These are phyloP conservation scores for Euphorbia lathyris DNA, from an alignment of 345 rosid species.

Conservation along the genomic window DNA sequence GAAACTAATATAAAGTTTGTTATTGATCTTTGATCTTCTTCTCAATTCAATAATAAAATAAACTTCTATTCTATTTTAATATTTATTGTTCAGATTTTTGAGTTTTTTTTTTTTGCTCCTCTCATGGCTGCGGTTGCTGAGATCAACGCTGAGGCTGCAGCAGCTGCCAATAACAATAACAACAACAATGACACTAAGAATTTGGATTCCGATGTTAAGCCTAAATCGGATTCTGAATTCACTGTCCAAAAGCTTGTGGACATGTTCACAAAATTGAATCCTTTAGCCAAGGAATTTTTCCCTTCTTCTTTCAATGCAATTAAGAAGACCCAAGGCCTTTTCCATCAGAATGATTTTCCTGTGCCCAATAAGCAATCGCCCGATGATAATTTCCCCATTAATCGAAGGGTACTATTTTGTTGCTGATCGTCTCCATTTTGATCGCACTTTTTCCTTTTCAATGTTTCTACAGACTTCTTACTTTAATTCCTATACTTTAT, in stretches of 20 bases:
- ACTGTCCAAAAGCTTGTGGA: constrained; percentile 68
- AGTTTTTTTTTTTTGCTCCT: constrained; percentile 13
- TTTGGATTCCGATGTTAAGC: constrained; percentile 34
- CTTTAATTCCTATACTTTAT: neutral
- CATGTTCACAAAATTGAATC: constrained; percentile 81
- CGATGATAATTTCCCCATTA: constrained; percentile 26
- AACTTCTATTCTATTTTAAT: neutral
- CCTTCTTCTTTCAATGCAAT: constrained; percentile 46
- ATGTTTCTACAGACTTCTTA: neutral
- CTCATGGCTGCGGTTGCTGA: constrained; percentile 76
- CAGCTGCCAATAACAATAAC: constrained; percentile 29
- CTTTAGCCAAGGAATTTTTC: constrained; percentile 76
- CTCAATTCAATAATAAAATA: neutral
- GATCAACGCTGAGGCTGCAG: constrained; percentile 40
- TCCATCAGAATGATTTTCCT: constrained; percentile 28
- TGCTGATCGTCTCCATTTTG: constrained; percentile 14
- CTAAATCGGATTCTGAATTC: constrained; percentile 51
- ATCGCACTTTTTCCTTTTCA: constrained; percentile 5
- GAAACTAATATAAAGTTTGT: neutral
- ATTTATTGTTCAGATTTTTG: neutral
- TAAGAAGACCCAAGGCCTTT: constrained; percentile 5
- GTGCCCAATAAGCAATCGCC: constrained; percentile 24
- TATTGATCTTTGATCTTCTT: neutral
- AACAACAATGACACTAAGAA: constrained; percentile 26
- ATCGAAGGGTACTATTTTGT: constrained; percentile 37